Percentiles rank a stretch among this genome's conserved stretches.
Conservation (phyloP, 2,329 filamentous ascomycete species). For the Hyphodiscus sp. region DNA sequence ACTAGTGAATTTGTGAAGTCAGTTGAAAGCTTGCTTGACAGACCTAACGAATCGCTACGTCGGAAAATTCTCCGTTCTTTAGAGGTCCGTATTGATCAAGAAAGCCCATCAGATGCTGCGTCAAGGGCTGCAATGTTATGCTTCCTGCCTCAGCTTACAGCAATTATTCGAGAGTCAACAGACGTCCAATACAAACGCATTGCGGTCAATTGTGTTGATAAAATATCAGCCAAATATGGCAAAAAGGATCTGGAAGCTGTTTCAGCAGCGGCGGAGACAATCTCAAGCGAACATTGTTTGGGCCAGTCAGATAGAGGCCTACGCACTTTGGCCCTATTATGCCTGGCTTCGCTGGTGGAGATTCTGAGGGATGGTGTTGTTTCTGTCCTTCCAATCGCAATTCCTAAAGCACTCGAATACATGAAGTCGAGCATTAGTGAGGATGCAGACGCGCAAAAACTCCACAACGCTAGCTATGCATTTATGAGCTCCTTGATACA, state of each 20-base stretch:
- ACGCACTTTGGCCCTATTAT: slow-evolving; percentile 78
- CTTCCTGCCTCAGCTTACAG: slow-evolving; percentile 73
- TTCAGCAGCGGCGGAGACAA: slow-evolving; percentile 65
- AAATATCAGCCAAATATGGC: slow-evolving; percentile 90
- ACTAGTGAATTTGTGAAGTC: slow-evolving; percentile 86
- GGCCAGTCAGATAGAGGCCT: slow-evolving; percentile 67
- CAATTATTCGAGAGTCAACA: slow-evolving; percentile 65
- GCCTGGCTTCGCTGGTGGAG: slow-evolving; percentile 81
- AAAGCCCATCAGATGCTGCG: slow-evolving; percentile 59
- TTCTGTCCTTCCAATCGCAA: slow-evolving; percentile 69
- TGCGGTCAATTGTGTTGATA: slow-evolving; percentile 83
- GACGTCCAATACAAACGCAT: slow-evolving; percentile 76
- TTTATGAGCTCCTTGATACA: slow-evolving; percentile 75
- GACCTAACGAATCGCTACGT: slow-evolving; percentile 67
- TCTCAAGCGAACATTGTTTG: slow-evolving; percentile 71
- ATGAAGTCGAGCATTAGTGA: slow-evolving; percentile 56
- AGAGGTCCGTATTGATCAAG: slow-evolving; percentile 69
- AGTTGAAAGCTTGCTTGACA: slow-evolving; percentile 72
- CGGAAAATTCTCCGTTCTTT: slow-evolving; percentile 76
- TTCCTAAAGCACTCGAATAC: slow-evolving; percentile 66
- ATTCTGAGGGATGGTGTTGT: slow-evolving; percentile 83
- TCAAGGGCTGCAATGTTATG: slow-evolving; percentile 67
- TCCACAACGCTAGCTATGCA: slow-evolving; percentile 78
- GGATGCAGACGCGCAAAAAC: slow-evolving; percentile 48
- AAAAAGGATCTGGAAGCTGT: slow-evolving; percentile 81